Base-by-base conservation (phyloP, 495 filamentous ascomycete genomes). In the Aspergillus haitiensis region DNA sequence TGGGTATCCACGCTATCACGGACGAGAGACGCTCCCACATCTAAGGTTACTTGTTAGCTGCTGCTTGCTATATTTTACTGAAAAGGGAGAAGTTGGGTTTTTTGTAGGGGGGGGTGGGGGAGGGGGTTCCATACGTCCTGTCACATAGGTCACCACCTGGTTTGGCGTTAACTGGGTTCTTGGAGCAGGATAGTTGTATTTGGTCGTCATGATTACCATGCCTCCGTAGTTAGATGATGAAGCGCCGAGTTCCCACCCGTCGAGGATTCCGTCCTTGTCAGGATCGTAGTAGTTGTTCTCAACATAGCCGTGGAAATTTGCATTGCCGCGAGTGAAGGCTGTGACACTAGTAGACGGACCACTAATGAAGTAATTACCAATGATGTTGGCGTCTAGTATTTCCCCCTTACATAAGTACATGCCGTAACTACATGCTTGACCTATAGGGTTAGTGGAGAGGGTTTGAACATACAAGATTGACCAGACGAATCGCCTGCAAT, bases 291-390 rank as follows among this genome's bases (percentile, higher is more conserved):
- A 65, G 44, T 65, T 65, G 54, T 48, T 52, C 44, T 61, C 55
- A 18, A 65, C 63, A 37, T 65, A 65, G n/a, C 55, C 58, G 45
- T 65, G 63, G 63, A 65, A 65, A 53, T 65, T 61, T 12, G 13
- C 62, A 27, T 60, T 64, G 13, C 62, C 62, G 10, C 62, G 58
- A 7, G 62, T 64, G 36, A 64, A 64, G 1, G 62, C 62, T 13
- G 58, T 64, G 42, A 61, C 62, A 16, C 34, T 48, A 21, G 62
- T 64, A 3, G 62, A 64, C 15, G 62, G 58, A 1, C 62, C 58
- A 54, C 62, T 64, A 31, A 64, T 60, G 54, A 64, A 64, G 58
- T 64, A 64, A 36, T 64, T 64, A 15, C 62, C 62, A 34, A 64
- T 58, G 49, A 64, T 55, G 42, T 64, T 60, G 7, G 54, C 62